Conservation (phyloP, 306 rosid genomes). For the Fagus crenata region DNA sequence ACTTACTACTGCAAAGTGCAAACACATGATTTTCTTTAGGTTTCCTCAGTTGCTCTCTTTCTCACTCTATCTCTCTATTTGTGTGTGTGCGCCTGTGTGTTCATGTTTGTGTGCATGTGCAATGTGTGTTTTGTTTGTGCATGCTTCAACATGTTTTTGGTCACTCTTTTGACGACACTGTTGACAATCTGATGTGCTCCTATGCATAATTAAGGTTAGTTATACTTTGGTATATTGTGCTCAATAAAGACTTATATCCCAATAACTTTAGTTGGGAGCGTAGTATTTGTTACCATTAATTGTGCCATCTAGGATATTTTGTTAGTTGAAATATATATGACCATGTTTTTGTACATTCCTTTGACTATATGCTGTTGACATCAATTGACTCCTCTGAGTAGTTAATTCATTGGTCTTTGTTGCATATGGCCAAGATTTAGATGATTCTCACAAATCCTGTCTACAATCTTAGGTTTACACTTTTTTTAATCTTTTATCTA, state of each 20-base stretch:
- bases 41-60: neutral
- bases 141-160: neutral
- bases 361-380: conserved; percentile 17
- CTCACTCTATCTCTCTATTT: neutral
- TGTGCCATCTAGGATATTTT: neutral
- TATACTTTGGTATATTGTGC: neutral
- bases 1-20: neutral
- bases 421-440: neutral
- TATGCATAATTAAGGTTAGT: too few relatives aligned
- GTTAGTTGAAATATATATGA: neutral
- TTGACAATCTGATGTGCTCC: too few relatives aligned
- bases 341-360: conserved; percentile 2
- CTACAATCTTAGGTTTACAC: neutral
- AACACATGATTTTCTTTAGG: neutral
- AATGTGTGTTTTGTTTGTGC: neutral
- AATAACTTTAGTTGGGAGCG: conserved; percentile 5
- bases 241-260: conserved; percentile 7
- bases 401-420: neutral
- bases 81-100: neutral
- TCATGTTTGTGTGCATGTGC: too few relatives aligned
- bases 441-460: conserved; percentile 10
- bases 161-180: too few relatives aligned
- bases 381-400: neutral
- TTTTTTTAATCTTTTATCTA: neutral
- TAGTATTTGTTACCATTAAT: conserved; percentile 11